phyloP scores from a whole-genome alignment of 257 asterid species.

The Capsicum chinense region DNA sequence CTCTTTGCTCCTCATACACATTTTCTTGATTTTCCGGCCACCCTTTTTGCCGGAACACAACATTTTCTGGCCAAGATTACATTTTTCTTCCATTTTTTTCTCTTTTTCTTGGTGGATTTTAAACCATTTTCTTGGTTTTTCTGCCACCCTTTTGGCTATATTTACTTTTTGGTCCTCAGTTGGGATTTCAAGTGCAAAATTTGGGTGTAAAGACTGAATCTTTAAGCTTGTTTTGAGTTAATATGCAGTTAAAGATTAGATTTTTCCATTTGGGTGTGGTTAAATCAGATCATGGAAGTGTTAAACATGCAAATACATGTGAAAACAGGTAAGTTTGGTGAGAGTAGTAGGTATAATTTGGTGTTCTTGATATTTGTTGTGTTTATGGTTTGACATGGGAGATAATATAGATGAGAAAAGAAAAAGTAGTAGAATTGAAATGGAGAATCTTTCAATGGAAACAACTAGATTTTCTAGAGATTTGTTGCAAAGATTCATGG shows the following conservation, averaged over 20 bases:
- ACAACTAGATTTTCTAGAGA: constrained; percentile 62
- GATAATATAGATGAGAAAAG: constrained; percentile 51
- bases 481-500: constrained; percentile 77
- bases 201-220: constrained; percentile 34
- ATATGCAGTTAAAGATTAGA: constrained; percentile 55
- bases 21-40: constrained; percentile 40
- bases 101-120: background rate
- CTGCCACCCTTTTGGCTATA: background rate
- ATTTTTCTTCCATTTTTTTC: background rate
- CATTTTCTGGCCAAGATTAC: background rate
- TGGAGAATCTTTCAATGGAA: constrained; percentile 66
- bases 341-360: constrained; percentile 13
- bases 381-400: constrained; percentile 50
- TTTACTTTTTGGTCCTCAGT: background rate
- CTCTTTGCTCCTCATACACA: background rate
- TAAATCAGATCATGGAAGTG: constrained; percentile 47
- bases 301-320: constrained; percentile 42
- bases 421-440: constrained; percentile 43
- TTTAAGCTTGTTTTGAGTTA: constrained; percentile 39
- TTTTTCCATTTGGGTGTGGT: constrained; percentile 47
- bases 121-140: background rate
- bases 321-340: constrained; percentile 41
- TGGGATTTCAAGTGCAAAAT: constrained; percentile 17
- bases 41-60: constrained; percentile 32
- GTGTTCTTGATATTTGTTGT: constrained; percentile 21